phyloP scores from a whole-genome alignment of 495 filamentous ascomycete species.

The Umbilicaria muhlenbergii region DNA sequence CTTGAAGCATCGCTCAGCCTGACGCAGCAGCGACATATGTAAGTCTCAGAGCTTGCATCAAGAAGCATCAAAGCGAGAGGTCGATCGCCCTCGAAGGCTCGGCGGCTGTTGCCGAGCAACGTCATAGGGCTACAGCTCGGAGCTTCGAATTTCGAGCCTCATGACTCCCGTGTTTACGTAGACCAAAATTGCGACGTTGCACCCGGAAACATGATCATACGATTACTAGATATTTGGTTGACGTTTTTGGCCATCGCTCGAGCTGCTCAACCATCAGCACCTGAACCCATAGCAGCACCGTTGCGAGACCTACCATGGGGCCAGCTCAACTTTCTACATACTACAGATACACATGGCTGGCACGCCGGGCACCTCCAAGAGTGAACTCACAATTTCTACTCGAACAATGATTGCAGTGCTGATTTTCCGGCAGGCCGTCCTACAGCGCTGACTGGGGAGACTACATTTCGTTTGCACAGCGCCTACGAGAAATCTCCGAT shows the following conservation, averaged over 20 bases:
- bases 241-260: constrained; percentile 17
- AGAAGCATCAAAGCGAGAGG: no score
- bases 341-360: constrained; percentile 94
- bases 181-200: background rate
- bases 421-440: constrained; percentile 40
- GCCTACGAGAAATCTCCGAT: constrained; percentile 66
- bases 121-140: no score
- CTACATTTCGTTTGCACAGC: constrained; percentile 82
- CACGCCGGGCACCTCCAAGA: constrained; percentile 86
- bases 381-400: constrained; percentile 22
- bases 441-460: constrained; percentile 97
- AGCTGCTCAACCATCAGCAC: constrained; percentile 66
- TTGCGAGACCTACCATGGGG: constrained; percentile 78
- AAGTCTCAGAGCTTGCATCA: no score
- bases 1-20: constrained; percentile 32
- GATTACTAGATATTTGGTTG: constrained; percentile 7
- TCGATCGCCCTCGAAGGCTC: no score
- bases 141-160: background rate
- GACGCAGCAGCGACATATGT: constrained; percentile 8
- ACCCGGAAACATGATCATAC: constrained; percentile 6
- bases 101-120: no score
- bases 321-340: constrained; percentile 86
- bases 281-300: constrained; percentile 60
- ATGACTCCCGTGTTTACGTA: background rate
- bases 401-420: constrained; percentile 3